These are phyloP conservation scores for Psophocarpus tetragonolobus DNA, from an alignment of 306 rosid genomes.

Conservation along the genomic window DNA sequence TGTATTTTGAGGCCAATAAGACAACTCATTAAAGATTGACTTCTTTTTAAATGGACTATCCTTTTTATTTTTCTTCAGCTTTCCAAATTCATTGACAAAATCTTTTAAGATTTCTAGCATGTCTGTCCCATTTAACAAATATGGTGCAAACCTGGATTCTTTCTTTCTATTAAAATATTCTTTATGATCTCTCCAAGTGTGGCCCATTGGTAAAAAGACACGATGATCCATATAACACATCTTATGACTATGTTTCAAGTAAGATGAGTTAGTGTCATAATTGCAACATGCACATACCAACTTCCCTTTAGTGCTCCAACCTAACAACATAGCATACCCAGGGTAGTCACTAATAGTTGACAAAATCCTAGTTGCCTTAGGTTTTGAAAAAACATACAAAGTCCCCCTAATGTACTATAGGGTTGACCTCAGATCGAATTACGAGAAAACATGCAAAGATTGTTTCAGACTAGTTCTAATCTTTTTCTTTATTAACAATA, in stretches of 20 bases:
- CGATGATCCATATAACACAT: not conserved
- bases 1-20: not conserved
- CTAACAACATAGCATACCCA: not conserved
- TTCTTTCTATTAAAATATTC: not conserved
- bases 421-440: too few relatives aligned
- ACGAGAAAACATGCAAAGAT: too few relatives aligned
- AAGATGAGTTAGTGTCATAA: not conserved
- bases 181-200: not conserved
- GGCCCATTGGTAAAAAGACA: not conserved
- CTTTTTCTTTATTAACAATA: too few relatives aligned
- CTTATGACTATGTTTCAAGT: too few relatives aligned
- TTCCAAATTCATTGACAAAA: not conserved
- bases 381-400: too few relatives aligned
- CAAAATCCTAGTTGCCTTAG: too few relatives aligned
- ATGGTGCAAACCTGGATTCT: not conserved
- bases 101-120: not conserved
- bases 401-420: too few relatives aligned
- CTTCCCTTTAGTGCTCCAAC: not conserved
- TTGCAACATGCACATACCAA: not conserved
- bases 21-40: not conserved
- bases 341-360: not conserved
- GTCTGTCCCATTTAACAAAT: not conserved
- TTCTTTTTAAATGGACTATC: not conserved
- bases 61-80: not conserved
- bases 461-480: too few relatives aligned